Base-by-base conservation (phyloP, 208 protist genomes). In the Trypanosoma melophagium region DNA sequence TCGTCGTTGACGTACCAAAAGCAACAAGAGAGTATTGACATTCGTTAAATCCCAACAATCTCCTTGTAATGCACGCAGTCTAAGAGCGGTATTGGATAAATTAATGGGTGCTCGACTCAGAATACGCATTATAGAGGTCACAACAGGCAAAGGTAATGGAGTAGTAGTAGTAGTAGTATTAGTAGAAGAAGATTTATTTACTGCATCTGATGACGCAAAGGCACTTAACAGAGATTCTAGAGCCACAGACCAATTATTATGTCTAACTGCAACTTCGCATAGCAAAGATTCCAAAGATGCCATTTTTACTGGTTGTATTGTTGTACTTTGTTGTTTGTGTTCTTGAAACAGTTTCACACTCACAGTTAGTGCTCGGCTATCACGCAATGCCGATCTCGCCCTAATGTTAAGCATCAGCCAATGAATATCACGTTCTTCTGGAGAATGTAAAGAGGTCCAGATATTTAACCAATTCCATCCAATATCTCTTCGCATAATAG, bases 71-170 rank as follows among this genome's bases (percentile, higher is more conserved):
- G 58, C 50, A 5, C 74, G 76, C 22, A 95, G 69, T 0, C 77
- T 78, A 31, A 91, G 77, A 0, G 77, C 89, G 0, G 83, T 91
- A 64, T 86, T 91, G 51, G 79, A 87, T 21, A 95, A 66, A 45
- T 95, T 95, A 25, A 55, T 79, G 1, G 71, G 78, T 7, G 80
- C 78, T 50, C 75, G 74, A 21, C 60, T 38, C 9, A 95, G 61
- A 17, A 90, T 69, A 3, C 21, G 35, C n/a, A 95, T 53, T 13
- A 83, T 31, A 0, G 84, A 72, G 35, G 25, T 55, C 13, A 70
- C 81, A 7, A 89, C 86, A 31, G 12, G 16, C 3, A 17, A 12
- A 0, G 55, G 13, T 22, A 79, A 71, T 49, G 89, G 83, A 4
- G 55, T 54, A 31, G 52, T 17, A 25, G 4, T 7, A 14, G 49